These are phyloP conservation scores for Daedalea quercina DNA, from an alignment of 768 basidiomycete genomes.

Conservation along the genomic window DNA sequence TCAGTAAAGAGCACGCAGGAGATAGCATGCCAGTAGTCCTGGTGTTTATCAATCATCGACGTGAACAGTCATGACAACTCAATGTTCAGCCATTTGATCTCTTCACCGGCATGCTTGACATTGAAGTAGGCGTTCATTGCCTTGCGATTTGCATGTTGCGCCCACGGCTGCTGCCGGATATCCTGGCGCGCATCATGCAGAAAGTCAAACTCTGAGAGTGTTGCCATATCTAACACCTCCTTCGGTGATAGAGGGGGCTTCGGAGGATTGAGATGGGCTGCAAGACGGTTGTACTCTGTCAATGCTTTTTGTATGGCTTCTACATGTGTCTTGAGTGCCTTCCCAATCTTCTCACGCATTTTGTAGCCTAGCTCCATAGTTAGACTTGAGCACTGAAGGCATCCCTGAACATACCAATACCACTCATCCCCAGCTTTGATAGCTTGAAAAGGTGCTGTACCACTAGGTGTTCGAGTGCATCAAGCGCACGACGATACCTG, in stretches of 20 bases:
- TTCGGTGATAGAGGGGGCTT: conserved; percentile 4
- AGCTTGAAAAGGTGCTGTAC: conserved; percentile 26
- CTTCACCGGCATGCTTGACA: conserved; percentile 25
- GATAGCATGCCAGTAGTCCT: conserved; percentile 4
- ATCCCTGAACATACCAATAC: conserved; percentile 14
- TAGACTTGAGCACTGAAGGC: neutral
- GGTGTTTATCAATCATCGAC: conserved; percentile 22
- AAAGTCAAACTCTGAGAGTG: conserved; percentile 25
- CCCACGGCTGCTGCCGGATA: conserved; percentile 24
- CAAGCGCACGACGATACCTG: conserved; percentile 18
- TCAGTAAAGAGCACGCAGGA: neutral
- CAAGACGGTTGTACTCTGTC: conserved; percentile 25
- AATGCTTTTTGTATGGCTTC: conserved; percentile 27
- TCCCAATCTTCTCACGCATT: conserved; percentile 26
- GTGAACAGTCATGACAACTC: conserved; percentile 24
- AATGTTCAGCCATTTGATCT: conserved; percentile 25
- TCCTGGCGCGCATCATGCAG: conserved; percentile 26
- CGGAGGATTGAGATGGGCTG: conserved; percentile 13
- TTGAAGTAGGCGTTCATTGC: conserved; percentile 23
- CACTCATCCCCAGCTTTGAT: conserved; percentile 19
- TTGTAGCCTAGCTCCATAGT: conserved; percentile 26
- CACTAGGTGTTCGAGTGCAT: conserved; percentile 24
- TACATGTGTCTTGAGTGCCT: conserved; percentile 24
- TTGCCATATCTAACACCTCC: conserved; percentile 9
- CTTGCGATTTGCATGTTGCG: conserved; percentile 30